Base-by-base conservation (phyloP, 495 filamentous ascomycete genomes). In the Sporormia fimetaria region DNA sequence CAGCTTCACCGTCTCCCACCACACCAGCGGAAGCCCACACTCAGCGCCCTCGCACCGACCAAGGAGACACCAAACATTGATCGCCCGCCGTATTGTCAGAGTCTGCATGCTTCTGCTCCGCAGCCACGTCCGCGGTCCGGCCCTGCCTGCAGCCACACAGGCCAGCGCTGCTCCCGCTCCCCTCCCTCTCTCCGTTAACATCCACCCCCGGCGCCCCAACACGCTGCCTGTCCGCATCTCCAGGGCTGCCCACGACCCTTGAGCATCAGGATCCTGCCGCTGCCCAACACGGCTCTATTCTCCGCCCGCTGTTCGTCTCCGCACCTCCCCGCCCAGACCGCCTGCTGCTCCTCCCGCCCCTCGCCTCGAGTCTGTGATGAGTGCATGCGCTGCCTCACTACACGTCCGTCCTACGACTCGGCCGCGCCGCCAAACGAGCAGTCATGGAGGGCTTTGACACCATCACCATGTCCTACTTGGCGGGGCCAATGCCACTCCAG, bases 381-480 rank as follows among this genome's bases (percentile, higher is more conserved):
- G 44, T 30, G 44, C 58, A 47, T 51, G 43, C 48, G 26, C 36
- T 39, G n/a, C 22, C 25, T 40, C 47, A 27, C 40, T 36, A 29
- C 32, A 15, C 31, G 31, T 38, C 42, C 49, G 37, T 44, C 34
- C 45, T 33, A 43, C 38, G 37, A 38, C 26, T 25, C 51, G 30
- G 46, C 46, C 36, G 35, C 40, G 37, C 14, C 42, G 21, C 23
- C 49, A 51, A 54, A 37, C 31, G 56, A 44, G 37, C 57, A n/a
- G n/a, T n/a, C 57, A 77, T 80, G 70, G 70, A 78, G 54, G 68
- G 72, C 57, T 81, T 74, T 62, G 74, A 79, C 53, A 70, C 69
- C 47, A 73, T 75, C 61, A 67, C 68, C 52, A 74, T 80, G 71
- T 68, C 72, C 29, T 80, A 77, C 54, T 53, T 78, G 57, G 64